Base-by-base conservation (phyloP, 176 grass and related monocot genomes). In the Rhynchospora pubera region DNA sequence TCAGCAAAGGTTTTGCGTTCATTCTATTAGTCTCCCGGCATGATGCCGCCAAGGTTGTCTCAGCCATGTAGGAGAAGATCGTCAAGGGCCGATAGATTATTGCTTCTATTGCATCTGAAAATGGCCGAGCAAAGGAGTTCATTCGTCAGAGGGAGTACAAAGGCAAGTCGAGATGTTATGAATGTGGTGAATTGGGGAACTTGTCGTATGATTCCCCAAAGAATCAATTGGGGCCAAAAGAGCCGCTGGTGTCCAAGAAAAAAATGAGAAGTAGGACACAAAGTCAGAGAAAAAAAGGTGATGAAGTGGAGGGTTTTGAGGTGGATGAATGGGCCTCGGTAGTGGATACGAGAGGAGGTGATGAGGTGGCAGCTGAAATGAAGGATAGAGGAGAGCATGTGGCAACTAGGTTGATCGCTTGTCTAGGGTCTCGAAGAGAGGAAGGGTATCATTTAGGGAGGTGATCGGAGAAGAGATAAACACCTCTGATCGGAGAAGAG, bases 121-220 rank as follows among this genome's bases (percentile, higher is more conserved):
- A 98, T 83, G 96, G 96, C 75, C 92, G 96, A 0, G 85, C 90
- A 11, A 61, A 80, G 19, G 90, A 98, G 87, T 98, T 98, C 84
- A 98, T 98, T 69, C 90, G 92, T 7, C 87, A 92, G 82, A 89
- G 91, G 57, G 96, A 90, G 79, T 99, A 99, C 79, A 88, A 79
- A 62, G 92, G 95, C 75, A 99, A 95, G 87, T 93, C 90, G 0
- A 79, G 86, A 21, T 93, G 96, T 89, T 99, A 95, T 19, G 96
- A 99, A 84, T 95, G 96, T 76, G 89, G 92, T 14, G 89, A 91
- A 15, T 87, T 85, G 42, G 91, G 92, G 3, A n/a, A n/a, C 79
- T 89, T 98, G 59, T 99, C 96, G 4, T 95, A 99, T 86, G 92
- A 99, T 87, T 99, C 92, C 84, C 92, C 96, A 5, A 89, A 89